These are phyloP conservation scores for Arthrobotrys conoides DNA, from an alignment of 2,329 filamentous ascomycete genomes.

Conservation along the genomic window DNA sequence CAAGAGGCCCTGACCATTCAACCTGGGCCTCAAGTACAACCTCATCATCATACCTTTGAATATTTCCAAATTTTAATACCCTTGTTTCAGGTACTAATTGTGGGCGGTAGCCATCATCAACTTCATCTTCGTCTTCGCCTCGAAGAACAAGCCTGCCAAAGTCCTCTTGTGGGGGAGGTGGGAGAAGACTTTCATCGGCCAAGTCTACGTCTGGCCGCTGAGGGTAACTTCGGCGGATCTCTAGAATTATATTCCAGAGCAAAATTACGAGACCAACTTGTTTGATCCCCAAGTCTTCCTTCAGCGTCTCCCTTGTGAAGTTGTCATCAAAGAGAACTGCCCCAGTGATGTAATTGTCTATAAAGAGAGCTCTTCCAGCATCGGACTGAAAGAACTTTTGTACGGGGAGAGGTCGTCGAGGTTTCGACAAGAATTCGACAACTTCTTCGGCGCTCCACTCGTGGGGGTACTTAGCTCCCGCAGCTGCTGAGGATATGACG, in stretches of 20 bases:
- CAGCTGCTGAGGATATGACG: background rate
- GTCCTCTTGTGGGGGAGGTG: slow-evolving; percentile 1
- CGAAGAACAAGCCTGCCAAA: background rate
- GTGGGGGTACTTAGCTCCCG: slow-evolving; percentile 35
- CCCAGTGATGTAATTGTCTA: slow-evolving; percentile 42
- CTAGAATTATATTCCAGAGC: slow-evolving; percentile 21
- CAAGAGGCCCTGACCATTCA: slow-evolving; percentile 3
- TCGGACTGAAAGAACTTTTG: slow-evolving; percentile 13
- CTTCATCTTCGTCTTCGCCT: background rate
- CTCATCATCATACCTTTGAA: background rate
- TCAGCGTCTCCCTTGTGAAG: slow-evolving; percentile 20
- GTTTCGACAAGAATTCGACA: slow-evolving; percentile 18
- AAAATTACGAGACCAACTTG: slow-evolving; percentile 22
- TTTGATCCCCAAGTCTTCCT: slow-evolving; percentile 11
- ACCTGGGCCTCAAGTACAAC: background rate
- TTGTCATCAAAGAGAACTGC: slow-evolving; percentile 4
- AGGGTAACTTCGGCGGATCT: slow-evolving; percentile 18
- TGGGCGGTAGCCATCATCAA: background rate
- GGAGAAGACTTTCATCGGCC: slow-evolving; percentile 24
- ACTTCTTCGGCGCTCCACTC: slow-evolving; percentile 42
- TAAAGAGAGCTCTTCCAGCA: slow-evolving; percentile 1
- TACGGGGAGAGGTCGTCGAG: background rate
- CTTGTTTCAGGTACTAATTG: slow-evolving; percentile 18
- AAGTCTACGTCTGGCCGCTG: slow-evolving; percentile 8
- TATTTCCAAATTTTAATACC: slow-evolving; percentile 27